Base-by-base conservation (phyloP, 768 basidiomycete genomes). In the Pleurotus djamor region DNA sequence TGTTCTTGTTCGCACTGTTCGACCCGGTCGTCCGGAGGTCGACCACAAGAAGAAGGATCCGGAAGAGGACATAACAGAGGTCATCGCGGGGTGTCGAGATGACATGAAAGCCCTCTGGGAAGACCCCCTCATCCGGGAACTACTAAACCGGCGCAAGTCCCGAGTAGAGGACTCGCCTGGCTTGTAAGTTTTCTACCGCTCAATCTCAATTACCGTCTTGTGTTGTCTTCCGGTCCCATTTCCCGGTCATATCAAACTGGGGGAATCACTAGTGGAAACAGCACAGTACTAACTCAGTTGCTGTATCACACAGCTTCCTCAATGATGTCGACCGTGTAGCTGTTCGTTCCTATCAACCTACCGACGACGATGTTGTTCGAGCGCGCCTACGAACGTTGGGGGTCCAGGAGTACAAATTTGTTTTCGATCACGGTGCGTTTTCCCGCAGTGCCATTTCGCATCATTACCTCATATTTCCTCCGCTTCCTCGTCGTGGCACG, bases 301-400 rank as follows among this genome's bases (percentile, higher is more conserved):
- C 7, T 16, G 7, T 47, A 47, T 51, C 14, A 28, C 14, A 2
- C 61, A 91, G 90, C 67, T 92, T 91, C 69, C 74, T 92, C 52
- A 79, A 84, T 60, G 88, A 91, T 61, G 74, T 85, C 12, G 82
- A 84, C 2, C 83, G 91, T 41, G 84, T 92, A 55, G 86, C 86
- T 12, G 72, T 77, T 16, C 67, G 73, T n/a, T 76, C 74, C 59
- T 92, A 90, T 66, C 79, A 86, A 61, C 89, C 90, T 1, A 85
- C 80, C 2, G 90, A 90, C 62, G 81, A 88, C 55, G 92, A 94
- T 64, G 84, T 94, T 16, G 81, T 94, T 57, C 84, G 89, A 8
- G 92, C 92, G 32, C 84, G 92, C 21, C 73, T 94, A 48, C 81
- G 89, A 51, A 94, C 92, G 1, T 75, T 91, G 16, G 90, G 90